Percentiles rank a stretch among this genome's conserved stretches.
Conservation (phyloP, 2,329 filamentous ascomycete genomes). For the Stemphylium lycopersici region DNA sequence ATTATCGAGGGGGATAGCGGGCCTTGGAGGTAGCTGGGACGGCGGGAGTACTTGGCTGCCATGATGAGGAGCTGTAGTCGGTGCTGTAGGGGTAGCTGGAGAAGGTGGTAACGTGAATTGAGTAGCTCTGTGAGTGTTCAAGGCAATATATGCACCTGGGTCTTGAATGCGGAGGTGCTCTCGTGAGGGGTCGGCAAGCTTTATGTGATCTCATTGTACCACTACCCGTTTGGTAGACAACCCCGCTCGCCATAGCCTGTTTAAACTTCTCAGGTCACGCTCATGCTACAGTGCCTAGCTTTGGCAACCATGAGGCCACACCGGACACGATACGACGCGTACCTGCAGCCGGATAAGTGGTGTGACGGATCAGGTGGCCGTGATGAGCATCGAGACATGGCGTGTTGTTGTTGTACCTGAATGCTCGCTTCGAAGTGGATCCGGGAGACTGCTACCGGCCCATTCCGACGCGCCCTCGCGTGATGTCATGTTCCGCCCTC, state of each 20-base stretch:
- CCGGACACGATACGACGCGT: slow-evolving; percentile 19
- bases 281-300: slow-evolving; percentile 28
- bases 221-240: slow-evolving; percentile 24
- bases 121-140: slow-evolving; percentile 7
- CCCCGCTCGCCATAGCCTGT: slow-evolving; percentile 31
- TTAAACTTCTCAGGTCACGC: slow-evolving; percentile 38
- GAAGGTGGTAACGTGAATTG: background rate
- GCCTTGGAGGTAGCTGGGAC: slow-evolving; percentile 33
- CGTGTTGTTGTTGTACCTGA: slow-evolving; percentile 25
- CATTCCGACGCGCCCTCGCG: slow-evolving; percentile 8
- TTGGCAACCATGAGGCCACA: slow-evolving; percentile 14
- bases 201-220: slow-evolving; percentile 46
- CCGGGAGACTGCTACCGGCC: slow-evolving; percentile 15
- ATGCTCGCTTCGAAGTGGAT: slow-evolving; percentile 18
- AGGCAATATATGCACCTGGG: slow-evolving; percentile 16
- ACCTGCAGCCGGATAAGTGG: slow-evolving; percentile 19
- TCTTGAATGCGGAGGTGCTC: slow-evolving; percentile 28
- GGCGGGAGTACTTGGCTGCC: slow-evolving; percentile 38
- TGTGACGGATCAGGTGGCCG: slow-evolving; percentile 32
- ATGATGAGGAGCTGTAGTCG: slow-evolving; percentile 18
- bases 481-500: background rate
- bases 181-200: slow-evolving; percentile 43
- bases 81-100: background rate
- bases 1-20: slow-evolving; percentile 41
- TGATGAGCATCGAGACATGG: slow-evolving; percentile 27